Base-by-base conservation (phyloP, 495 filamentous ascomycete genomes). In the Entonaema liquescens region DNA sequence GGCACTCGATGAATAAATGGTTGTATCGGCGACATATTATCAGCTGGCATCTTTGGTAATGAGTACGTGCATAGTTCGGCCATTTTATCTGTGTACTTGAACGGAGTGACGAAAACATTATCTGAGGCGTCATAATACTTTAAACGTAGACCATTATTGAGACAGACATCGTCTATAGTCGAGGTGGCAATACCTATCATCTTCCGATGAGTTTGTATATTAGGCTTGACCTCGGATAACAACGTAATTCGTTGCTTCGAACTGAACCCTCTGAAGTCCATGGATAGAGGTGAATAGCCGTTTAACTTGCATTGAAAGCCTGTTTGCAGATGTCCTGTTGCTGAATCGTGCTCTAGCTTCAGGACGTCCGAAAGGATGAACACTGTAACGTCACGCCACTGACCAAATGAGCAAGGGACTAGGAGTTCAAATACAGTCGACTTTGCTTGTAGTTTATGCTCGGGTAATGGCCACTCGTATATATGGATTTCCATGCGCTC, bases 381-480 rank as follows among this genome's bases (percentile, higher is more conserved):
- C 0, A 80, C 68, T 0, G 85, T 88, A 11, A 74, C 66, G 60
- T 90, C 81, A 2, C 90, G 79, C 90, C 89, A 93, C 8, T 72
- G 50, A 11, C 44, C 66, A 44, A 90, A 83, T 0, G 65, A 54
- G 0, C 17, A 9, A 5, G 89, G 88, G 0, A 84, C 73, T 9
- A 67, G 38, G 0, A 91, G 78, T 75, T 92, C 89, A 50, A 92
- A 90, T 0, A 91, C 82, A 0, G 80, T 80, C 0, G 85, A 77
- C 60, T 86, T 84, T 0, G 81, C 78, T 21, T 82, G 28, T 0
- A 59, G 35, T 0, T 33, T 6, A 17, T 79, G 54, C 0, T n/a
- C 13, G 0, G 89, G 86, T 8, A 92, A 75, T 3, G 90, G 89
- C 89, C 87, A 91, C 67, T 91, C 89, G 61, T 89, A 80, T 55